These are phyloP conservation scores for Xylaria nigripes DNA, from an alignment of 495 filamentous ascomycete genomes.

Conservation along the genomic window DNA sequence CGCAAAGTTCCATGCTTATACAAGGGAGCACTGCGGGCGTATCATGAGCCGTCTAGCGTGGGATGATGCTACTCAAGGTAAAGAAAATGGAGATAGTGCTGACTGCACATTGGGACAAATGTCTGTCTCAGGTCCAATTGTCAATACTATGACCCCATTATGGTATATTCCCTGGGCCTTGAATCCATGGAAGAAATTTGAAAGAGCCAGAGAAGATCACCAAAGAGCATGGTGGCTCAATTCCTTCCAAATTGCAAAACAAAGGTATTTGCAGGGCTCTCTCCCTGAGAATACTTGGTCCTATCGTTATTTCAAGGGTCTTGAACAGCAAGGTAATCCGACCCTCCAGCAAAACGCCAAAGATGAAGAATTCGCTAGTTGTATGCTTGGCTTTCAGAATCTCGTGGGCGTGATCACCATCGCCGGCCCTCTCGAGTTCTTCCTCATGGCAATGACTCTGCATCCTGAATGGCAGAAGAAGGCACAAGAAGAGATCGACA, in stretches of 20 bases:
- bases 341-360: conserved; percentile 30
- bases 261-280: conserved; percentile 29
- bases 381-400: conserved; percentile 42
- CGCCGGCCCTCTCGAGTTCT: conserved; percentile 39
- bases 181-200: conserved; percentile 41
- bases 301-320: conserved; percentile 38
- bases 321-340: conserved; percentile 31
- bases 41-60: conserved; percentile 42
- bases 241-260: conserved; percentile 33
- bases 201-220: conserved; percentile 32
- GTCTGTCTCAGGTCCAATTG: conserved; percentile 41
- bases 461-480: conserved; percentile 41
- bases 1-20: conserved; percentile 36
- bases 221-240: conserved; percentile 40
- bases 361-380: conserved; percentile 39
- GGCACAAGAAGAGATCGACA: conserved; percentile 52
- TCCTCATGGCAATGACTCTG: conserved; percentile 42
- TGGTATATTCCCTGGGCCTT: conserved; percentile 30
- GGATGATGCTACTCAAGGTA: conserved; percentile 39
- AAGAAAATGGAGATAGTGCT: conserved; percentile 35
- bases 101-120: conserved; percentile 40
- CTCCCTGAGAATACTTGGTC: conserved; percentile 38
- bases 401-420: conserved; percentile 43
- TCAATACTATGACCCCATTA: conserved; percentile 40
- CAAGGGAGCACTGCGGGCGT: conserved; percentile 38